A percentile compares a stretch with the other conserved stretches of the same genome.
These are phyloP conservation scores for Podaxis mareebaensis DNA, from an alignment of 768 basidiomycete genomes.

Conservation along the genomic window DNA sequence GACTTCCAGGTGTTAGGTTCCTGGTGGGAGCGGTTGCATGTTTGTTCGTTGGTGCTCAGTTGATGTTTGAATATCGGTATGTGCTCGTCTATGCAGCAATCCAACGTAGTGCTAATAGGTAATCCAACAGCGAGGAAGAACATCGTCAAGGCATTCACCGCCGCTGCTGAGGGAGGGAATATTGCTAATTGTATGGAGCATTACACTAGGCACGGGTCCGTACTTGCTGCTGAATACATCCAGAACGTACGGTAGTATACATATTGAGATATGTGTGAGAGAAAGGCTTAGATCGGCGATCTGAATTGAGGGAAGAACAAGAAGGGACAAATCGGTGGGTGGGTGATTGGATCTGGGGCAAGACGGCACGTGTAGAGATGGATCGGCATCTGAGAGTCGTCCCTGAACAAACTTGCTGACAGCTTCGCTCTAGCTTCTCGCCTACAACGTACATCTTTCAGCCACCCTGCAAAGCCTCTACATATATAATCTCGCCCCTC, in stretches of 20 bases:
- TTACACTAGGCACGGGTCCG: conserved; percentile 7
- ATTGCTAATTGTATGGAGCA: background rate
- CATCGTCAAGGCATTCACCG: conserved; percentile 44
- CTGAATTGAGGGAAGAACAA: background rate
- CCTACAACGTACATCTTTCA: conserved; percentile 6
- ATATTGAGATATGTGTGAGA: conserved; percentile 4
- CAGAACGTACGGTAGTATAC: background rate
- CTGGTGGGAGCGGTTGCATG: conserved; percentile 56
- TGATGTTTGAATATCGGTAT: conserved; percentile 96
- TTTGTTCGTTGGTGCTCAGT: conserved; percentile 80
- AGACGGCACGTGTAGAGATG: conserved; percentile 9
- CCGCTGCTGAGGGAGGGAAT: conserved; percentile 36
- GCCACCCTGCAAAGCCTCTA: background rate
- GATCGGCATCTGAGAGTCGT: conserved; percentile 1
- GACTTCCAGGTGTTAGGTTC: conserved; percentile 61
- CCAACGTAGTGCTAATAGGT: background rate
- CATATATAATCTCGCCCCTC: conserved; percentile 2
- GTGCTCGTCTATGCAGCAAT: conserved; percentile 26
- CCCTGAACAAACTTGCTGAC: conserved; percentile 7
- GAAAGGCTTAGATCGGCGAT: background rate
- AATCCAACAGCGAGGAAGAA: conserved; percentile 17
- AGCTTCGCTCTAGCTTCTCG: conserved; percentile 7
- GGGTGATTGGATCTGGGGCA: conserved; percentile 5
- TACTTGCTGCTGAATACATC: background rate
- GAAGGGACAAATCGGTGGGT: background rate